phyloP scores from a whole-genome alignment of 768 basidiomycete genomes.

The Leccinum arenicola region DNA sequence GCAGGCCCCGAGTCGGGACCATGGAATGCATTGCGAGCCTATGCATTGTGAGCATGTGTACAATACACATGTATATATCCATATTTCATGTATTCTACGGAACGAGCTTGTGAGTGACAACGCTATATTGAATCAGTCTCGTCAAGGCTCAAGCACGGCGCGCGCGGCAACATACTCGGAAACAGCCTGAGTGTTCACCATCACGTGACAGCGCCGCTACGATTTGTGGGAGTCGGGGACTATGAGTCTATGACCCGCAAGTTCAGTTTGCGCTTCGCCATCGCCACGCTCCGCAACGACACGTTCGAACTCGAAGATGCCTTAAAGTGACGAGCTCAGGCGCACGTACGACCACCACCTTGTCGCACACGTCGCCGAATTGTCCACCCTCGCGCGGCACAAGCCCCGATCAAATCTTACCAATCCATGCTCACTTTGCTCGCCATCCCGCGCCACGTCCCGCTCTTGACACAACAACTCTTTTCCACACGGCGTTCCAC shows the following conservation, averaged over 20 bases:
- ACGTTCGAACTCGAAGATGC: slow-evolving; percentile 60
- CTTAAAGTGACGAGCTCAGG: slow-evolving; percentile 40
- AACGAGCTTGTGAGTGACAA: background rate
- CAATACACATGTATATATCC: background rate
- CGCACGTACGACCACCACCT: slow-evolving; percentile 49
- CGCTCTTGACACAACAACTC: no score
- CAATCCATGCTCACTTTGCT: no score
- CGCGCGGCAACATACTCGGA: no score
- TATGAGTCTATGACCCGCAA: no score
- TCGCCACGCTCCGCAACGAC: slow-evolving; percentile 53
- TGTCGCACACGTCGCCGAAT: slow-evolving; percentile 49
- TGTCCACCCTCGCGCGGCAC: slow-evolving; percentile 47
- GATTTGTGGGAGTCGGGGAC: no score
- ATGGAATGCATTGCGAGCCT: background rate
- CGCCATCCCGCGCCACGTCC: no score
- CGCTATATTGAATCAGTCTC: background rate
- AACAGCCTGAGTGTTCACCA: no score
- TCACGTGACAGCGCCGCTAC: no score
- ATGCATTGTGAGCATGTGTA: background rate
- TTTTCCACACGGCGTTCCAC: no score
- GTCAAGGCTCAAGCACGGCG: background rate
- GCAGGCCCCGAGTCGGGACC: background rate
- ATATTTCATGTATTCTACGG: no score
- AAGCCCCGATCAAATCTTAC: slow-evolving; percentile 12
- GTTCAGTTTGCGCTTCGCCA: slow-evolving; percentile 12